Evolutionary conservation across 768 basidiomycete species (phyloP), one percentile per base, ranked within the genome.

Genomic region (Suillus ampliporus): DNA sequence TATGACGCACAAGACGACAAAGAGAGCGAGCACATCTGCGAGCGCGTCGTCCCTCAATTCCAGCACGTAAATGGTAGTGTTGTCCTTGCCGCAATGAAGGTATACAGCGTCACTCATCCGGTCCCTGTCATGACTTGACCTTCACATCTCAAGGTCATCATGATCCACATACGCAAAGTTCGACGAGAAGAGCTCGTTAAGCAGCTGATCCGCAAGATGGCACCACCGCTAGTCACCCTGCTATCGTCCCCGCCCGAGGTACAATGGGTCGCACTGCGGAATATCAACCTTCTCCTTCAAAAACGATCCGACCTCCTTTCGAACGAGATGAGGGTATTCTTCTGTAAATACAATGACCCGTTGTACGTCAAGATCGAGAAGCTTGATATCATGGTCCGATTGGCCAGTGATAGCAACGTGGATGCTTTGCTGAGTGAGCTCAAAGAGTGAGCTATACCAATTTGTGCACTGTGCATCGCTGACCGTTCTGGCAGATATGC

Each of bases 321-420:
- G 8, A 97, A 92, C 76, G 97, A 99, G 76, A 96, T 99, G 94
- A 86, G 96, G 50, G 97, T 99, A 21, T 99, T 99, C 76, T 99
- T 99, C 83, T 98, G 97, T 88, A 99, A 99, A 77, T 99, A 99
- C 79, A 99, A 99, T 71, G 97, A 99, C 72, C 97, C 97, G 6
- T 79, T 97, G n/a, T 99, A 99, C 71, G 96, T 99, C 74, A 99
- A 99, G 77, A 87, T 98, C 58, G 97, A 98, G 77, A 99, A 99
- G 77, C 79, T 99, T 67, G 97, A 98, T 69, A 97, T 99, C 73
- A 99, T 99, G 97, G 92, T 98, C 57, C 84, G 94, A 60, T 79
- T 99, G 61, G 95, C 94, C 14, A 85, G 83, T 23, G 97, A 98
- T 65, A 89, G 86, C 76, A 99, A 98, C 68, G 93, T 97, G 1